Evolutionary conservation across 164 flowering plant species (phyloP), one percentile per base, ranked within the genome.

Genomic region (Annona cherimola): DNA sequence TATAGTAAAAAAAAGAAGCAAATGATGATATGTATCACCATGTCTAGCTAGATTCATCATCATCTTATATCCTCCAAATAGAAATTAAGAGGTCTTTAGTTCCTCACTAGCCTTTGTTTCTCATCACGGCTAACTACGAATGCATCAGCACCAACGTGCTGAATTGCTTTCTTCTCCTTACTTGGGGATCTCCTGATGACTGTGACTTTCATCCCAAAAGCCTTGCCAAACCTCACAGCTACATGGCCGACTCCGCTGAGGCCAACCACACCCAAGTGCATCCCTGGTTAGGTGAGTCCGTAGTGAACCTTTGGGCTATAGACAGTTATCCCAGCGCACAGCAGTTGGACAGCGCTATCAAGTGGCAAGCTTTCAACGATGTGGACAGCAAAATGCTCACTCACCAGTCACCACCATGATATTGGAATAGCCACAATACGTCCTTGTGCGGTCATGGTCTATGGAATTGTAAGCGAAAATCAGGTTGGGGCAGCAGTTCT

Each of bases 161-260:
- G 35, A 26, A 26, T 26, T 26, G 35, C 35, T 26, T 26, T 26
- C 35, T 26, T 26, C 35, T 26, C 35, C 35, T 26, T 26, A 26
- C 35, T 26, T 26, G 84, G 80, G 4, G 90, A 84, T 9, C 89
- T 89, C 72, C 96, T 90, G 42, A 89, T 86, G 26, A 90, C 96
- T 1, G 90, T 87, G 4, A 89, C 92, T 76, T 83, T 84, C 14
- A 61, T 54, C 8, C 93, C 85, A 11, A 84, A 77, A 2, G 90
- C 90, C 85, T 86, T 86, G 4, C 85, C 86, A n/a, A 83, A 85
- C 35, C 35, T 26, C 35, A 26, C 35, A 26, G 35, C 35, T 26
- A 26, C 35, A 26, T 26, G 35, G 35, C 89, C 89, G 9, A 87
- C 66, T 6, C 90, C 90, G 26, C 90, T 88, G 19, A 87, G 83